A percentile compares a stretch with the other conserved stretches of the same genome.
phyloP scores from a whole-genome alignment of 768 basidiomycete species.

The Serendipita vermifera region DNA sequence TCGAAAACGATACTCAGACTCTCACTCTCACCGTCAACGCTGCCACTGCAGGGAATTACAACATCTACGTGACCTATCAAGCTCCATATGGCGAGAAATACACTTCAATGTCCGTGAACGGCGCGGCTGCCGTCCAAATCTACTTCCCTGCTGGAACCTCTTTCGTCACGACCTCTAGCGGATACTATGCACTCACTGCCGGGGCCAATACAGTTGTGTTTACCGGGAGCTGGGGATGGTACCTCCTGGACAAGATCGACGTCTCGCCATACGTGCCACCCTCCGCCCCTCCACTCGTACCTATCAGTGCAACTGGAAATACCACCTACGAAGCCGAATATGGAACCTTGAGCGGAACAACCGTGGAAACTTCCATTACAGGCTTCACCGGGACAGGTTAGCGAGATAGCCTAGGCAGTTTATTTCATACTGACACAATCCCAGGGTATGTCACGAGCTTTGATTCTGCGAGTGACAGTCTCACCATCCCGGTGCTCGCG shows the following conservation, averaged over 20 bases:
- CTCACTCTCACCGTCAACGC: background rate
- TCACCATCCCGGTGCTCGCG: background rate
- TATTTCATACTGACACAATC: no score
- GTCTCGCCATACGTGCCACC: conserved; percentile 8
- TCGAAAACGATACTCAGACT: background rate
- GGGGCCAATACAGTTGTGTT: conserved; percentile 12
- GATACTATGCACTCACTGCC: conserved; percentile 9
- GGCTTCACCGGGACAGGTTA: no score
- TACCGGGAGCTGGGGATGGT: conserved; percentile 13
- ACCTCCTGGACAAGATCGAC: conserved; percentile 11
- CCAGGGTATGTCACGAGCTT: conserved; percentile 6
- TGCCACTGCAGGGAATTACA: background rate
- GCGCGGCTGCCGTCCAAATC: background rate
- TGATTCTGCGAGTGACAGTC: background rate
- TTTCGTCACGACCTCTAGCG: conserved; percentile 3
- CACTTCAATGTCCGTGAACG: background rate
- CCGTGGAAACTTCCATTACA: no score
- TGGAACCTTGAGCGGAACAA: no score
- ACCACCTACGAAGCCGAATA: no score
- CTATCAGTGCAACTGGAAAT: no score
- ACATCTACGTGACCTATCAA: background rate
- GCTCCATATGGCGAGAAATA: conserved; percentile 8
- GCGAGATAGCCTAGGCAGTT: no score
- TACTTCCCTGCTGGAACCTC: background rate
- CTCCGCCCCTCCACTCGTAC: no score